Evolutionary conservation across 768 basidiomycete genomes (phyloP), one percentile per base, ranked within the genome.

Genomic region (Paxillus rubicundulus): DNA sequence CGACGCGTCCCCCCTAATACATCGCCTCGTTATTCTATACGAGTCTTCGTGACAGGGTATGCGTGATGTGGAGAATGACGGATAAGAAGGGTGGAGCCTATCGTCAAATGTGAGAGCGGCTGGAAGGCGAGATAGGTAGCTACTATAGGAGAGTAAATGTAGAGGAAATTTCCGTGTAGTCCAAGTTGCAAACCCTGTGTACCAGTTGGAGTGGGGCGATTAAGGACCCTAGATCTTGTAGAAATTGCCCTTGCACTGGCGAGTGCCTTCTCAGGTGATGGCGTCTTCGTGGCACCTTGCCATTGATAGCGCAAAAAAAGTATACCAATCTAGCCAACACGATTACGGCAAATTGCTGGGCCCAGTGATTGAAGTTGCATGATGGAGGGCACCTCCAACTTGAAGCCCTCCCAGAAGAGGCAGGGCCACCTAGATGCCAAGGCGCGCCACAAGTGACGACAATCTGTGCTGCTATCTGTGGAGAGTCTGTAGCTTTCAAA

Each of bases 401-500:
- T 5, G 3, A 24, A 38, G 37, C 37, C 17, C n/a, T 17, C 37
- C n/a, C 24, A 24, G 24, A 24, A 24, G 24, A 24, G 24, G 24
- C 24, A n/a, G 17, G 5, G 37, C 37, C n/a, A 8, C n/a, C 16
- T 17, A 18, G n/a, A 7, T 18, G 17, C 7, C 37, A 38, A 17
- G 8, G 37, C 17, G n/a, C n/a, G 37, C 37, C 17, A 38, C n/a
- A 30, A 30, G 24, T 24, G 24, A 24, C 24, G 3, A 24, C 24
- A 24, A 24, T 5, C 14, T 18, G 36, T 45, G 14, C 20, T 54
- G 36, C 52, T 52, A 55, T 57, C 16, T 48, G 16, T 5, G 30
- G 30, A 41, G 49, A 53, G 33, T 34, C 36, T 24, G 21, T 44
- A 21, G 37, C 20, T 49, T 46, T 61, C 20, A 52, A 47, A 48